Evolutionary conservation across 2,329 filamentous ascomycete genomes (phyloP), one percentile per base, ranked within the genome.

Genomic region (Fusarium sp.): DNA sequence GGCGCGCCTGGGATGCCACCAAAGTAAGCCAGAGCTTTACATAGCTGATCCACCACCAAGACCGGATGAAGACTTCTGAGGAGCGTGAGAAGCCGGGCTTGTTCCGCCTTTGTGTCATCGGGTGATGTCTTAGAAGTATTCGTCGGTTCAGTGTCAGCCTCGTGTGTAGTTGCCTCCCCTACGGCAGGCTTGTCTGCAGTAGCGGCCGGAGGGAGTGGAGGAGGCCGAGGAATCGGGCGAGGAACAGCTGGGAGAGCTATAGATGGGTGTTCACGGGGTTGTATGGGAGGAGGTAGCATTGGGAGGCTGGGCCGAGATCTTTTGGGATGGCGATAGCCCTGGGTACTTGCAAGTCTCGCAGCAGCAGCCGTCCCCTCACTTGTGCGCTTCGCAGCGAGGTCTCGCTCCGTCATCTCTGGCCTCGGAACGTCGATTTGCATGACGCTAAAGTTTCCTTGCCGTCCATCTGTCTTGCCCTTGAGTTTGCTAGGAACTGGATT

Each of bases 401-500:
- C 83, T 50, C 87, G 82, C 41, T 85, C 81, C 53, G 85, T 80
- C 40, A 84, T 82, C 61, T 85, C 82, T 66, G 81, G 79, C 74
- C 79, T 82, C 60, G 80, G 73, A 28, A 88, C 80, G 36, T 86
- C 84, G 82, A 91, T 89, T 60, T 90, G 87, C 85, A 91, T 89
- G 41, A 91, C 87, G 47, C 84, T 82, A 75, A 91, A 91, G 70
- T 89, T 90, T 30, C 89, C 89, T 64, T 87, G 87, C 72, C 84
- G 86, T 28, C 82, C 81, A 67, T 87, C 84, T 18, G 86, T 85
- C 69, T 86, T 87, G 64, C 87, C 87, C 74, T 90, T 89, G 57
- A 91, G 80, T 76, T 90, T 90, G 77, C 85, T 89, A 6, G 89
- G 89, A 3, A 91, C 84, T 2, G 88, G 87, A 65, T 90, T 89